These are phyloP conservation scores for Clavariopsis aquatica DNA, from an alignment of 495 filamentous ascomycete species.

Conservation along the genomic window DNA sequence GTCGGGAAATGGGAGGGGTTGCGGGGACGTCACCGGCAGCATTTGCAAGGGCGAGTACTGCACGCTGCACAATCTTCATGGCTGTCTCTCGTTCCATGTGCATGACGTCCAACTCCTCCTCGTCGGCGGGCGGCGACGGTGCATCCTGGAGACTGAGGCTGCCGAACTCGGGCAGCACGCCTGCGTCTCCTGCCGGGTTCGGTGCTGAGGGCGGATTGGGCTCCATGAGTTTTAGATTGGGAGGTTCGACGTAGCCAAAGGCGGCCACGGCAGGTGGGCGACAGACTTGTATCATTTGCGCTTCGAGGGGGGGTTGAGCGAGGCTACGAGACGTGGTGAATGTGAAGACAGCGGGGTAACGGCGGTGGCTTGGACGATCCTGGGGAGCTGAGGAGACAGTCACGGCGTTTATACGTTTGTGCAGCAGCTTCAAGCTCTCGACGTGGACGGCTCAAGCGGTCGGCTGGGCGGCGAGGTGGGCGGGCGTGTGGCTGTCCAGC, in stretches of 20 bases:
- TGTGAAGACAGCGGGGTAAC: background rate
- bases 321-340: background rate
- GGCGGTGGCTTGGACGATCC: background rate
- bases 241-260: background rate
- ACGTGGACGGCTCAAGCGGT: background rate
- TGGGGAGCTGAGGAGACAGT: background rate
- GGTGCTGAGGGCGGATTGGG: slow-evolving; percentile 35
- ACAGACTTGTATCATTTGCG: slow-evolving; percentile 9
- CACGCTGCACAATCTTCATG: slow-evolving; percentile 72
- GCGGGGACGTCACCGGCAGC: slow-evolving; percentile 72
- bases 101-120: slow-evolving; percentile 61
- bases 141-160: slow-evolving; percentile 23
- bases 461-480: background rate
- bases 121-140: slow-evolving; percentile 34
- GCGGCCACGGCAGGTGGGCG: slow-evolving; percentile 5
- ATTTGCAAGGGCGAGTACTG: slow-evolving; percentile 71
- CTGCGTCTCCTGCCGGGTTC: slow-evolving; percentile 41
- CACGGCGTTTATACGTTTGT: background rate
- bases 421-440: background rate
- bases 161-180: slow-evolving; percentile 38
- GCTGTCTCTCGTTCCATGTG: slow-evolving; percentile 70
- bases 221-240: slow-evolving; percentile 1
- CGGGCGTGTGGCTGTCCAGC: background rate
- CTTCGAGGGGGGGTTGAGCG: background rate
- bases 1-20: slow-evolving; percentile 65